These are phyloP conservation scores for Cordyceps pruinosa DNA, from an alignment of 2,329 filamentous ascomycete genomes.

Conservation along the genomic window DNA sequence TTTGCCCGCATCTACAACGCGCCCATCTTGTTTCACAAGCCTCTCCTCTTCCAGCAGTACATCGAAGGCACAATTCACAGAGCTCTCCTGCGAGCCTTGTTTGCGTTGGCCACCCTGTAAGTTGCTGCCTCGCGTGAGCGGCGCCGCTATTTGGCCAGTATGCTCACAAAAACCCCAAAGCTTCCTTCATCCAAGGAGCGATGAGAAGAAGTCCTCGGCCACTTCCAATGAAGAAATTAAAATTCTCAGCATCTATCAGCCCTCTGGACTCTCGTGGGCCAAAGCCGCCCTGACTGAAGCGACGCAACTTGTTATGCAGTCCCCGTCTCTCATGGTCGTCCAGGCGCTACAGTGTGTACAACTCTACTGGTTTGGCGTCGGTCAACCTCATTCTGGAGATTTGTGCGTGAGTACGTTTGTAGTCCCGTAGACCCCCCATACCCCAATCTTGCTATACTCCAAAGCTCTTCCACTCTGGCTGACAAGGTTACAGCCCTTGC, in stretches of 20 bases:
- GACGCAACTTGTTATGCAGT: not conserved
- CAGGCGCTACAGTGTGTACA: constrained; percentile 1
- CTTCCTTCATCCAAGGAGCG: not conserved
- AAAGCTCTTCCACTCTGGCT: not conserved
- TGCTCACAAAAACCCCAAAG: not conserved
- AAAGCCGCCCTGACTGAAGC: not conserved
- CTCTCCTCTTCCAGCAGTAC: constrained; percentile 1
- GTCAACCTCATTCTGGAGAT: not conserved
- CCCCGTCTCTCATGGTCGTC: not conserved
- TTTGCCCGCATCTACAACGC: constrained; percentile 3
- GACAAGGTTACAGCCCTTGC: not conserved
- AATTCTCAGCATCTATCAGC: not conserved
- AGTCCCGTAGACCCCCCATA: not conserved
- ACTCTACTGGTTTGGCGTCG: constrained; percentile 1
- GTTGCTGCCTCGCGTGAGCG: not conserved
- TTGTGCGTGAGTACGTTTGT: not conserved
- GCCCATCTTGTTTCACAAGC: not conserved
- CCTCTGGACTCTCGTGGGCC: constrained; percentile 1
- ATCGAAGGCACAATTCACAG: not conserved
- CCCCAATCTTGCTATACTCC: too few relatives aligned
- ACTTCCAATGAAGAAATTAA: not conserved
- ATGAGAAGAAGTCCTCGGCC: not conserved
- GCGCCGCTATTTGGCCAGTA: too few relatives aligned
- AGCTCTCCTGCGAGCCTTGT: constrained; percentile 2
- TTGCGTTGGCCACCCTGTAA: constrained; percentile 6